A percentile compares a stretch with the other conserved stretches of the same genome.
phyloP scores from a whole-genome alignment of 768 basidiomycete species.

The Porphyrellus cyaneotinctus region DNA sequence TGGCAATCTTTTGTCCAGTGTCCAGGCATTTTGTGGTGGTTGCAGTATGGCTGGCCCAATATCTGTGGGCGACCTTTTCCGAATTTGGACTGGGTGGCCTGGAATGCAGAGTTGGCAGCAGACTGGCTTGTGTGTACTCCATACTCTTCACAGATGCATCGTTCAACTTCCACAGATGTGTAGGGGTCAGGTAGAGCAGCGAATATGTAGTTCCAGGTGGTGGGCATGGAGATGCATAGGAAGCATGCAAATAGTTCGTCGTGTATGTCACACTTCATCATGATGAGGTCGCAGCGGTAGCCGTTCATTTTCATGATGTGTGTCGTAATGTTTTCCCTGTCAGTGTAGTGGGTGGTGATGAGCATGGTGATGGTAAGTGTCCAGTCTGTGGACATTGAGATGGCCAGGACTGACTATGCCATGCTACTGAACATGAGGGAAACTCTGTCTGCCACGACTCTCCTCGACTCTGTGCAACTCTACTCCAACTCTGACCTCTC shows the following conservation, averaged over 20 bases:
- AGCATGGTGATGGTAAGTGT: slow-evolving; percentile 6
- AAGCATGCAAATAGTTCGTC: slow-evolving; percentile 16
- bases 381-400: too few relatives aligned
- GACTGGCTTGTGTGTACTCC: background rate
- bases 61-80: background rate
- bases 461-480: too few relatives aligned
- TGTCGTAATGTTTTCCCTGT: slow-evolving; percentile 1
- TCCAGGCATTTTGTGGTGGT: background rate
- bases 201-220: slow-evolving; percentile 15
- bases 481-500: too few relatives aligned
- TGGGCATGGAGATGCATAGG: slow-evolving; percentile 14
- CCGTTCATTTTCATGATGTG: slow-evolving; percentile 17
- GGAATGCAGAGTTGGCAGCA: background rate
- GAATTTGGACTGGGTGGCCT: background rate
- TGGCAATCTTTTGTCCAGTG: background rate
- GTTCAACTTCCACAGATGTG: slow-evolving; percentile 6
- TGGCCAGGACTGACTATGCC: too few relatives aligned
- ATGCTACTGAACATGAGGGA: too few relatives aligned
- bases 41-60: background rate
- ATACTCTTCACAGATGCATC: slow-evolving; percentile 1
- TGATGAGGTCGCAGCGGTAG: slow-evolving; percentile 4
- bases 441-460: too few relatives aligned
- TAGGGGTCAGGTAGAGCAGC: slow-evolving; percentile 9
- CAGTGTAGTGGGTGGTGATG: slow-evolving; percentile 2
- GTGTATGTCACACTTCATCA: slow-evolving; percentile 7